phyloP scores from a whole-genome alignment of 805 yeast species.

The Suhomyces sp. region DNA sequence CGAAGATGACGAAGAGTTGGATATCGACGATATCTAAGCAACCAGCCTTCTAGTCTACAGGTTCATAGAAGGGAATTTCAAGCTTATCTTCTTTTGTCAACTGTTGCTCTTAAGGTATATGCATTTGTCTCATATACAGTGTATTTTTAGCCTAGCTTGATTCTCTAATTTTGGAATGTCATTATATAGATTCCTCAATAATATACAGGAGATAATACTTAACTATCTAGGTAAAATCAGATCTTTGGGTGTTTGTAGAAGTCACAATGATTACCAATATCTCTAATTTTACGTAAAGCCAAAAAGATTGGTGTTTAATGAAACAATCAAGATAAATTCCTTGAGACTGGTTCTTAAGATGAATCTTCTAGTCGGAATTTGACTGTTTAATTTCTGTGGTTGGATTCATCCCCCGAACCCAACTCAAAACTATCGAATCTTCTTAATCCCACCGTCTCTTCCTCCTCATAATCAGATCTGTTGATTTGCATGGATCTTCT shows the following conservation, averaged over 20 bases:
- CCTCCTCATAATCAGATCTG: conserved; percentile 38
- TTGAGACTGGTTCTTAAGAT: too few relatives aligned
- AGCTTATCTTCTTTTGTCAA: not conserved
- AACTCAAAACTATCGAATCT: conserved; percentile 61
- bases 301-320: too few relatives aligned
- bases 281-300: not conserved
- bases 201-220: conserved; percentile 1
- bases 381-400: not conserved
- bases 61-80: not conserved
- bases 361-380: too few relatives aligned
- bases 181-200: not conserved
- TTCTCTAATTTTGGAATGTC: not conserved
- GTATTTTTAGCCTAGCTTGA: conserved; percentile 1
- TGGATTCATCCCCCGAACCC: conserved; percentile 39
- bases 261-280: not conserved
- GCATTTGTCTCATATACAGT: conserved; percentile 1
- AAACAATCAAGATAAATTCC: too few relatives aligned
- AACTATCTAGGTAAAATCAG: too few relatives aligned
- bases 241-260: not conserved
- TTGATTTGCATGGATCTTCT: conserved; percentile 71
- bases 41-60: not conserved
- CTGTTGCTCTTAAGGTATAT: not conserved
- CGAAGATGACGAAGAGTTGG: conserved; percentile 69
- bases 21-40: conserved; percentile 87
- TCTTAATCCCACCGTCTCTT: conserved; percentile 53